Evolutionary conservation across 2,329 filamentous ascomycete genomes (phyloP).

Genomic region (Fusarium chaquense): DNA sequence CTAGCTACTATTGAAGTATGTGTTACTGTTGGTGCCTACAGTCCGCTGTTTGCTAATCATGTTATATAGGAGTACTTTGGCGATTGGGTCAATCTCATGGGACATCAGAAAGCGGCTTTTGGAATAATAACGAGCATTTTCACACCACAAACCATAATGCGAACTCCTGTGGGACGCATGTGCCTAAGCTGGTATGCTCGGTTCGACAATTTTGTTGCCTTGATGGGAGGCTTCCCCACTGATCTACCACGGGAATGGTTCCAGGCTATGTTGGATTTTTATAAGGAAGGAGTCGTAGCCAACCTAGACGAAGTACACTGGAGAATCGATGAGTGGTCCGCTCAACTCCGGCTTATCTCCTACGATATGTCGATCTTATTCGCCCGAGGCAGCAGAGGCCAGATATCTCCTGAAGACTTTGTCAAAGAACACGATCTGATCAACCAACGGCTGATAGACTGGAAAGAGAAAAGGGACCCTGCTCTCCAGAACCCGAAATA

Average conservation of each 20-base stretch:
- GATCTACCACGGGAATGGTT: slow-evolving; percentile 85
- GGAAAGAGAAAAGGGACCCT: slow-evolving; percentile 70
- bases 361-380: slow-evolving; percentile 85
- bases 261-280: slow-evolving; percentile 71
- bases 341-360: slow-evolving; percentile 77
- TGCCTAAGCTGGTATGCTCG: slow-evolving; percentile 90
- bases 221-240: slow-evolving; percentile 83
- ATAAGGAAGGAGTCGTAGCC: slow-evolving; percentile 66
- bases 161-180: slow-evolving; percentile 76
- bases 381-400: slow-evolving; percentile 72
- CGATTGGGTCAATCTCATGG: slow-evolving; percentile 93
- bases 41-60: slow-evolving; percentile 9
- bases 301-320: slow-evolving; percentile 73
- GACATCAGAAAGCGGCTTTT: slow-evolving; percentile 90
- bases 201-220: slow-evolving; percentile 86
- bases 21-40: background rate
- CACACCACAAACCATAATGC: slow-evolving; percentile 78
- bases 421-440: slow-evolving; percentile 69
- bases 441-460: slow-evolving; percentile 59
- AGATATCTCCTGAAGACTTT: slow-evolving; percentile 75
- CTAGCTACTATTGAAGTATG: slow-evolving; percentile 91
- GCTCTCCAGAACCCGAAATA: slow-evolving; percentile 70
- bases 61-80: slow-evolving; percentile 84
- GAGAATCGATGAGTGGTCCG: slow-evolving; percentile 75
- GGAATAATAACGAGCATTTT: slow-evolving; percentile 83